Conservation (phyloP, 768 basidiomycete genomes). For the Rhodotorula diobovata region DNA sequence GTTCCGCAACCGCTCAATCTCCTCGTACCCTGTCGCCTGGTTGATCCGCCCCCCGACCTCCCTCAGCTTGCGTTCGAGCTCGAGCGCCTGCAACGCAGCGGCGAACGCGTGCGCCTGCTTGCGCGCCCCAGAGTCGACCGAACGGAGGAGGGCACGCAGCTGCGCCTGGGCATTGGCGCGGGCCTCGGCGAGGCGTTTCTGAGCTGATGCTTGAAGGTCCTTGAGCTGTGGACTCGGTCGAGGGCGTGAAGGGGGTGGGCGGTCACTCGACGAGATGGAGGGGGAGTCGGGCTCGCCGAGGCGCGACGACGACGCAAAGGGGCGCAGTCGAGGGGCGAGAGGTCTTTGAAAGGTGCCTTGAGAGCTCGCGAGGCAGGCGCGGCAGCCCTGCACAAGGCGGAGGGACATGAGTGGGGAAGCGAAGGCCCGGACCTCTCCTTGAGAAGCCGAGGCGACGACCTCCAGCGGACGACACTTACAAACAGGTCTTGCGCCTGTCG, state of each 20-base stretch:
- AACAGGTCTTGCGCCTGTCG: no score
- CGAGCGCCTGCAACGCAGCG: constrained; percentile 25
- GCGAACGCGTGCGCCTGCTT: constrained; percentile 19
- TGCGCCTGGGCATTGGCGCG: constrained; percentile 11
- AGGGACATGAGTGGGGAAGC: neutral
- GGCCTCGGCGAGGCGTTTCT: constrained; percentile 9
- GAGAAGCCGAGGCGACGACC: no score
- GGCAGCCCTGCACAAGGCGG: neutral
- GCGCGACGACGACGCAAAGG: neutral
- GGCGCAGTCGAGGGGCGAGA: neutral
- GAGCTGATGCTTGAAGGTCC: neutral
- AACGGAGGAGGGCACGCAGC: constrained; percentile 9
- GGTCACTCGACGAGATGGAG: neutral
- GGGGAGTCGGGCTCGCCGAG: neutral
- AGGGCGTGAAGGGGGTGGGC: neutral
- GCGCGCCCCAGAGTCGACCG: constrained; percentile 11
- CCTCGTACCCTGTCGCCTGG: constrained; percentile 82
- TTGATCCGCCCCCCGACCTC: constrained; percentile 75
- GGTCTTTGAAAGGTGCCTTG: neutral
- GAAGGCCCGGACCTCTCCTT: neutral
- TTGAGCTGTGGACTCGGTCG: neutral
- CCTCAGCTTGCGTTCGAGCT: constrained; percentile 55
- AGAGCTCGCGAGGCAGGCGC: neutral
- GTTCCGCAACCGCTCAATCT: constrained; percentile 74
- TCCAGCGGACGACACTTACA: no score